Percentiles rank a stretch among this genome's conserved stretches.
Evolutionary conservation across 2,329 filamentous ascomycete genomes (phyloP).

Genomic region (Tolypocladium album): DNA sequence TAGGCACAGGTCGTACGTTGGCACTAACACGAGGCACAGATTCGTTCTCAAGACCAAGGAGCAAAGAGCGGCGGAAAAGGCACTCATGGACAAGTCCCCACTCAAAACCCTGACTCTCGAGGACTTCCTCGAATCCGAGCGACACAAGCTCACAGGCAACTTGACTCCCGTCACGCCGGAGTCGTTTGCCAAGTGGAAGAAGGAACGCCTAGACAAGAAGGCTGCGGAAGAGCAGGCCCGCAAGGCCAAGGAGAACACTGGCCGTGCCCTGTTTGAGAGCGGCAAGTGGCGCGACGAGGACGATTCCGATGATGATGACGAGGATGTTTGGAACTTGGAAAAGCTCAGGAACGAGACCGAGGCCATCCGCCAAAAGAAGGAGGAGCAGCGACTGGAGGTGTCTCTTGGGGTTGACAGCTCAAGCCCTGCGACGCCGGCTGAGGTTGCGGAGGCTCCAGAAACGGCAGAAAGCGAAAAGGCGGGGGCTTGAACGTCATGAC

Average conservation of each 20-base stretch:
- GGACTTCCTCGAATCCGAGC: slow-evolving; percentile 92
- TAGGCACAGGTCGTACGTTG: neutral
- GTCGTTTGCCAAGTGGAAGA: slow-evolving; percentile 93
- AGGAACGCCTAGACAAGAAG: slow-evolving; percentile 90
- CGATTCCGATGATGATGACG: slow-evolving; percentile 50
- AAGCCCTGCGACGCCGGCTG: neutral
- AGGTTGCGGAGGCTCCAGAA: neutral
- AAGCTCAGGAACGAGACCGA: slow-evolving; percentile 80
- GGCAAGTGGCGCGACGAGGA: slow-evolving; percentile 75
- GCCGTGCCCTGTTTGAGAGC: slow-evolving; percentile 89
- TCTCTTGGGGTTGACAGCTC: slow-evolving; percentile 14
- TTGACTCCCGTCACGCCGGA: slow-evolving; percentile 92
- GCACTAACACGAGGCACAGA: slow-evolving; percentile 33
- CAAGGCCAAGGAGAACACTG: slow-evolving; percentile 89
- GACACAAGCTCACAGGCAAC: slow-evolving; percentile 85
- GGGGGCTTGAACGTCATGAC: slow-evolving; percentile 4
- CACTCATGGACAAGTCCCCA: slow-evolving; percentile 88
- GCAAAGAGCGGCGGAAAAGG: slow-evolving; percentile 90
- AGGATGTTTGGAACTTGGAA: slow-evolving; percentile 69
- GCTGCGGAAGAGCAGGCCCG: slow-evolving; percentile 83
- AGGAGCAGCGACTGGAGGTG: slow-evolving; percentile 54
- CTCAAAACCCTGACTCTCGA: slow-evolving; percentile 90
- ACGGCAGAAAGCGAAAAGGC: slow-evolving; percentile 5
- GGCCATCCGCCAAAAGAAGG: slow-evolving; percentile 58
- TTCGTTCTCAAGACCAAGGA: slow-evolving; percentile 98